Evolutionary conservation across 2,329 filamentous ascomycete species (phyloP), one percentile per base, ranked within the genome.

Genomic region (Fusarium citri): DNA sequence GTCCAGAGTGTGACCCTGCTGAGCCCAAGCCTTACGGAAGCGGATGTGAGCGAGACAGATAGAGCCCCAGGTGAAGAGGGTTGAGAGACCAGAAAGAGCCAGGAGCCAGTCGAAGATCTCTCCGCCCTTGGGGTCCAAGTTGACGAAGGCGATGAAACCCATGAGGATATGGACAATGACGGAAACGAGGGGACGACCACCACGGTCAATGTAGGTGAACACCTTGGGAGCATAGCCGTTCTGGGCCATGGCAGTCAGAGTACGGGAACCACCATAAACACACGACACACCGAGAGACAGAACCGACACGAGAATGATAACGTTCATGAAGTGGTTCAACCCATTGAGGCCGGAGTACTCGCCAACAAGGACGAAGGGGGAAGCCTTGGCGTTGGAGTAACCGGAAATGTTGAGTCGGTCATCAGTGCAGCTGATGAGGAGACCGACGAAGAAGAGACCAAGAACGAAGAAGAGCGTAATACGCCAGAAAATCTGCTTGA

Each of bases 401-500:
- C 66, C 67, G 41, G 62, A 72, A 20, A 74, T 74, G 42, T 76
- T 63, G 10, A 88, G 79, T n/a, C 88, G 81, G 18, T 75, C 74
- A 6, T 75, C 59, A 54, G 85, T 83, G 26, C 80, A 80, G 46
- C 79, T 78, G 64, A 85, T 77, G 11, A 85, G 78, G 15, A 86
- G 79, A 34, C 84, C 84, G 55, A 85, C 79, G 51, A 84, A 84
- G 76, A 83, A 82, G 30, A 86, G 80, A 55, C 83, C 83, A 2
- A 86, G 76, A 55, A 86, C 77, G 69, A 85, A 86, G 72, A 86
- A 86, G 51, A 85, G 76, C 20, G 82, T 83, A 59, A 85, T 84
- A 75, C 83, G 82, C 83, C 83, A 85, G 72, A 85, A 85, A 28
- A 85, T 91, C 78, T 94, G 92, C 82, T 94, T 94, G 76, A 94